These are phyloP conservation scores for Corylus heterophylla DNA, from an alignment of 306 rosid species.

Conservation along the genomic window DNA sequence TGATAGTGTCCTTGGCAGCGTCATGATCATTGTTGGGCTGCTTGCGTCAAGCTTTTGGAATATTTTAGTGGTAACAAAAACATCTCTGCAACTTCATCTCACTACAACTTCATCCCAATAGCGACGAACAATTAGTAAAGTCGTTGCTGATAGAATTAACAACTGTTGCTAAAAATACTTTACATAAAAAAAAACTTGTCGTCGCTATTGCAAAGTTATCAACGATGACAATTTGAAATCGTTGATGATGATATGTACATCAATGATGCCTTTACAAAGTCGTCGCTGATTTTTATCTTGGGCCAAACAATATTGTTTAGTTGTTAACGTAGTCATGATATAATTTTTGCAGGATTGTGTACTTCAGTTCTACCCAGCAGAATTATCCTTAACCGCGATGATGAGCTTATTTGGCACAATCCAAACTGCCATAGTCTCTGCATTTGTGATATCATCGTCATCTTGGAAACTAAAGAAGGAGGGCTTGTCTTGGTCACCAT, in stretches of 20 bases:
- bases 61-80: not conserved
- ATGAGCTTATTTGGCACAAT: conserved; percentile 21
- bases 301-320: not conserved
- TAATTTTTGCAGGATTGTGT: conserved; percentile 6
- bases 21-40: conserved; percentile 3
- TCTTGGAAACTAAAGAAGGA: conserved; percentile 14
- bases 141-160: too few species aligned
- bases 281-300: too few species aligned
- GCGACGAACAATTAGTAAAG: too few species aligned
- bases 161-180: too few species aligned
- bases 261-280: too few species aligned
- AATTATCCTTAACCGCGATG: conserved; percentile 18
- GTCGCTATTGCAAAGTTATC: too few species aligned
- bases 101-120: too few species aligned
- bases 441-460: not conserved
- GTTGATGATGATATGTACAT: too few species aligned
- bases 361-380: conserved; percentile 10
- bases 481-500: conserved; percentile 8
- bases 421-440: conserved; percentile 11
- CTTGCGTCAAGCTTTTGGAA: conserved; percentile 3
- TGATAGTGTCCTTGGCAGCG: not conserved
- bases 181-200: too few species aligned
- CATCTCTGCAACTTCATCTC: not conserved
- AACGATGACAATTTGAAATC: too few species aligned
- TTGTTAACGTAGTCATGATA: not conserved